A percentile compares a stretch with the other conserved stretches of the same genome.
Conservation (phyloP, 805 yeast species). For the Groenewaldozyma salmanticensis region DNA sequence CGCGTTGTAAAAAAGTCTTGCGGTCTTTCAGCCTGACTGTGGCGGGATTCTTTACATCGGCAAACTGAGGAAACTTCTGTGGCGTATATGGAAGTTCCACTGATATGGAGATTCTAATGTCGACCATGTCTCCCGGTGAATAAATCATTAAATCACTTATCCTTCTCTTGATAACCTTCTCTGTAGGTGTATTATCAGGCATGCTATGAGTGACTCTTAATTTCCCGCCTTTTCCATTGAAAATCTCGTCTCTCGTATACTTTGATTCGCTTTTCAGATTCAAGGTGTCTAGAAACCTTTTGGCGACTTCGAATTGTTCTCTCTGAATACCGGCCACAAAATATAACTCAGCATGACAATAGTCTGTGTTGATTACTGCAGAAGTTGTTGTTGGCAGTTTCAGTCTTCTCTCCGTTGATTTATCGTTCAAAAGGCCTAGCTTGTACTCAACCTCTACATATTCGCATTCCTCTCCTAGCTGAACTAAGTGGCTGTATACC, state of each 20-base stretch:
- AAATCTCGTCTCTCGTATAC: constrained; percentile 12
- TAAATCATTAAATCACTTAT: constrained; percentile 63
- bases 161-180: constrained; percentile 63
- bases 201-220: constrained; percentile 24
- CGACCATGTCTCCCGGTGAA: constrained; percentile 70
- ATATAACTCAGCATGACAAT: constrained; percentile 17
- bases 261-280: constrained; percentile 6
- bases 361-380: constrained; percentile 23
- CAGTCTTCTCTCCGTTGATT: constrained; percentile 20
- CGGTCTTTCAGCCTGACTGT: constrained; percentile 64
- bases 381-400: constrained; percentile 26
- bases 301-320: constrained; percentile 18
- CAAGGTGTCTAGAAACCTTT: constrained; percentile 16
- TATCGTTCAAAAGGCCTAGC: constrained; percentile 24
- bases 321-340: constrained; percentile 23
- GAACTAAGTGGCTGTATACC: constrained; percentile 69
- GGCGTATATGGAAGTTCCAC: constrained; percentile 57
- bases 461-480: constrained; percentile 18
- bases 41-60: constrained; percentile 31
- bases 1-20: constrained; percentile 59
- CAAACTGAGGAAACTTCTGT: constrained; percentile 1
- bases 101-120: constrained; percentile 64
- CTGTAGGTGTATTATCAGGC: constrained; percentile 29
- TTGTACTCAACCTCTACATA: constrained; percentile 39
- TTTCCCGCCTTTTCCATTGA: constrained; percentile 11